phyloP scores from a whole-genome alignment of 768 basidiomycete genomes.

The Peribolospora baueri region DNA sequence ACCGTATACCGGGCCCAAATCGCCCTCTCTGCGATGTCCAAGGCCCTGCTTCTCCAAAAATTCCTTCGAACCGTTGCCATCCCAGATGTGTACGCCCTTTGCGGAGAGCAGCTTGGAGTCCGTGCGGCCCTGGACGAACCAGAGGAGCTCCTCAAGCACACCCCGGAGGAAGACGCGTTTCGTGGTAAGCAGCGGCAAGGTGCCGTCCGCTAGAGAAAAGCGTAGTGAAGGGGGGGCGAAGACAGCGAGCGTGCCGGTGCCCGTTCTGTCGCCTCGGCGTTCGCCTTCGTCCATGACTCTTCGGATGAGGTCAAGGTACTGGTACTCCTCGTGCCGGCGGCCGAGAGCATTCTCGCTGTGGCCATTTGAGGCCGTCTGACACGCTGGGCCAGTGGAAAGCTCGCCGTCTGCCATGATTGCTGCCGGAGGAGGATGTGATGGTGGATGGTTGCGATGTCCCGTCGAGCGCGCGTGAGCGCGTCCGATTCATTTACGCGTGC shows the following conservation, averaged over 20 bases:
- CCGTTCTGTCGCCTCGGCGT: slow-evolving; percentile 61
- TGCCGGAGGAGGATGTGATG: too few species aligned
- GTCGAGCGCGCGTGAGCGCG: too few species aligned
- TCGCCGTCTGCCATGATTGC: too few species aligned
- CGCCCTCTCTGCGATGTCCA: slow-evolving; percentile 62
- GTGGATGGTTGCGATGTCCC: too few species aligned
- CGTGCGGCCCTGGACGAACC: slow-evolving; percentile 72
- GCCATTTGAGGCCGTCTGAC: too few species aligned
- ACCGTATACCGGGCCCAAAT: slow-evolving; percentile 88
- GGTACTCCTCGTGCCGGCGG: slow-evolving; percentile 38
- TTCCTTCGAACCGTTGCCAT: slow-evolving; percentile 72
- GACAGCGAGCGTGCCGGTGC: slow-evolving; percentile 73
- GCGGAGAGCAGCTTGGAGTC: slow-evolving; percentile 49
- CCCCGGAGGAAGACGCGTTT: slow-evolving; percentile 83
- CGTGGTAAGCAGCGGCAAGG: slow-evolving; percentile 75
- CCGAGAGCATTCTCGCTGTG: too few species aligned
- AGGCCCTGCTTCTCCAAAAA: slow-evolving; percentile 69
- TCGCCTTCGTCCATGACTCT: slow-evolving; percentile 54
- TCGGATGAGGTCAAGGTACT: slow-evolving; percentile 65
- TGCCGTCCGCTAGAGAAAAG: slow-evolving; percentile 43
- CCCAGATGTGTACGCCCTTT: slow-evolving; percentile 90
- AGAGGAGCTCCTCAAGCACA: slow-evolving; percentile 77
- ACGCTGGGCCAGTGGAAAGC: too few species aligned
- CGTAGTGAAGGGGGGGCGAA: slow-evolving; percentile 78
- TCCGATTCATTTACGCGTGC: too few species aligned